phyloP scores from a whole-genome alignment of 2,329 filamentous ascomycete species.

The Scopulariopsis brevicaulis region DNA sequence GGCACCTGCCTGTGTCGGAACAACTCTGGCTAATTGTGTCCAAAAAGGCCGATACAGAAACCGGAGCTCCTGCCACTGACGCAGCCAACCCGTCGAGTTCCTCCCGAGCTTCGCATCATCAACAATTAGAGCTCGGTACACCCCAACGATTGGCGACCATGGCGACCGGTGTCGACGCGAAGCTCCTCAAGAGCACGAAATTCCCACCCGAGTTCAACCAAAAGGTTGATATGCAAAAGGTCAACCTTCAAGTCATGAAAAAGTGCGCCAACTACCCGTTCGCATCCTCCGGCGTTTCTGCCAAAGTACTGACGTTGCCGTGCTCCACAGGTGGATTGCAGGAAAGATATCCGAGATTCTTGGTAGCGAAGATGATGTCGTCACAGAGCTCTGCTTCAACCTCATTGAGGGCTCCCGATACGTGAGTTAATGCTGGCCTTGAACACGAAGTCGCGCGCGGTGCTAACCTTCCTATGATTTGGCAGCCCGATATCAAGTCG shows the following conservation, averaged over 20 bases:
- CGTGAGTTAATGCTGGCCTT: slow-evolving; percentile 41
- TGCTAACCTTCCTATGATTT: neutral
- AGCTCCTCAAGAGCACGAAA: slow-evolving; percentile 81
- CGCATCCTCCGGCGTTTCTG: neutral
- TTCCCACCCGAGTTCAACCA: slow-evolving; percentile 88
- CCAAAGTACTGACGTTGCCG: neutral
- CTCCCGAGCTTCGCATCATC: neutral
- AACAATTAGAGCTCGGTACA: neutral
- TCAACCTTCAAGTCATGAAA: slow-evolving; percentile 96
- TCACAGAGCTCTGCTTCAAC: slow-evolving; percentile 72
- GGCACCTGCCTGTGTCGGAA: neutral
- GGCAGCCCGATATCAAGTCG: slow-evolving; percentile 85
- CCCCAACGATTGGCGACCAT: slow-evolving; percentile 32
- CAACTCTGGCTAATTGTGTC: neutral
- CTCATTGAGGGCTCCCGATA: slow-evolving; percentile 62
- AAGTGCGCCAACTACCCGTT: slow-evolving; percentile 48
- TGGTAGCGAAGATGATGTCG: slow-evolving; percentile 89
- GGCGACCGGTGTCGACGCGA: slow-evolving; percentile 78
- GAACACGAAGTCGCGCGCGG: neutral
- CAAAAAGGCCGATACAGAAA: neutral
- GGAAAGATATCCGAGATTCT: slow-evolving; percentile 78
- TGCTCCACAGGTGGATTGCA: slow-evolving; percentile 70
- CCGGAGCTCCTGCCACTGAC: neutral
- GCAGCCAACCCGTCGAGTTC: neutral
- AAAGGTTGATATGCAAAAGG: slow-evolving; percentile 95